phyloP scores from a whole-genome alignment of 208 protist species.

The Crithidia fasciculata region DNA sequence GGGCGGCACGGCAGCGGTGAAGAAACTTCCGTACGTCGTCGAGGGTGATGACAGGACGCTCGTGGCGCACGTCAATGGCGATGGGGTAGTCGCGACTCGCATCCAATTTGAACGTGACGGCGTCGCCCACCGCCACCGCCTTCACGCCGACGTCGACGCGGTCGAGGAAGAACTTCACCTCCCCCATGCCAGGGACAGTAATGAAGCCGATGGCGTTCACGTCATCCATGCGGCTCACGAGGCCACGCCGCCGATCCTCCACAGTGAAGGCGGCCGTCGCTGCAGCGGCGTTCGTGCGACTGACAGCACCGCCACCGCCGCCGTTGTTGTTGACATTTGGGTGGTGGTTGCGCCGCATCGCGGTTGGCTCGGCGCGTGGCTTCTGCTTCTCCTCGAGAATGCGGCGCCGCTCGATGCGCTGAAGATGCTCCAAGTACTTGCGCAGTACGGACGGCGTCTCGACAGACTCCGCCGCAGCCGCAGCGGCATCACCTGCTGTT shows the following conservation, averaged over 20 bases:
- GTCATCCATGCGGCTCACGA: conserved; percentile 73
- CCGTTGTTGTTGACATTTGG: conserved; percentile 23
- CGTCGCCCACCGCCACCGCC: conserved; percentile 61
- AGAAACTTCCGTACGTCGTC: conserved; percentile 79
- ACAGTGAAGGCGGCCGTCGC: conserved; percentile 21
- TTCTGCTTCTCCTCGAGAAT: conserved; percentile 73
- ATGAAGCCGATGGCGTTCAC: conserved; percentile 80
- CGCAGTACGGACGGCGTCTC: conserved; percentile 28
- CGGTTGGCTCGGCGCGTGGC: conserved; percentile 9
- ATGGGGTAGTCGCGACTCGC: conserved; percentile 78
- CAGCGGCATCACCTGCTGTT: not conserved
- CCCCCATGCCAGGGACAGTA: conserved; percentile 63
- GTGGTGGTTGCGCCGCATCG: conserved; percentile 13
- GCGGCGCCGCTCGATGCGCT: conserved; percentile 72
- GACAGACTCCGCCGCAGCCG: not conserved
- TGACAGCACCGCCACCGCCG: not conserved
- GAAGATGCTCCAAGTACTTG: conserved; percentile 68
- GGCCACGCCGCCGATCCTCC: conserved; percentile 78
- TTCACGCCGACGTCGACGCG: conserved; percentile 85
- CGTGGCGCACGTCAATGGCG: conserved; percentile 80
- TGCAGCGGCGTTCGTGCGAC: not conserved
- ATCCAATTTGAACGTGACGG: conserved; percentile 82
- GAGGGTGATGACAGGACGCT: conserved; percentile 57
- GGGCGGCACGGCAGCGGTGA: conserved; percentile 53
- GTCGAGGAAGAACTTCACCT: conserved; percentile 87